Conservation (phyloP, 1,139 yeast species). For the Candida sp. region DNA sequence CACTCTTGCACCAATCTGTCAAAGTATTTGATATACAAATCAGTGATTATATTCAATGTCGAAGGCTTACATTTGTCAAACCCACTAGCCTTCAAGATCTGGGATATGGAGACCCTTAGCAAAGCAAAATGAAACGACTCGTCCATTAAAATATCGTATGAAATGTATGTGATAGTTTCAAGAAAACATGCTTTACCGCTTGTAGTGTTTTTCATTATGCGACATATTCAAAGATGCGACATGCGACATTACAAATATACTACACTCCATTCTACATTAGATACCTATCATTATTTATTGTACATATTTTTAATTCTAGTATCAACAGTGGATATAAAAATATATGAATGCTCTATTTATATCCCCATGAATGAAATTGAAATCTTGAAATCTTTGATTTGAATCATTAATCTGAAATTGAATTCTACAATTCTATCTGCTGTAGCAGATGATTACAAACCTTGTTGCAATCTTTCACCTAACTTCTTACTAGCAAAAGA, state of each 20-base stretch:
- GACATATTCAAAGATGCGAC: background rate
- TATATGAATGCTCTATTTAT: no score
- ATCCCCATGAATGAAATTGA: no score
- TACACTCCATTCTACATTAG: no score
- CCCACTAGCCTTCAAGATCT: constrained; percentile 65
- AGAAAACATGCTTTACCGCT: background rate
- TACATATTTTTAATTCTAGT: no score
- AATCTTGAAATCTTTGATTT: no score
- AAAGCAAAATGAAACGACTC: constrained; percentile 53
- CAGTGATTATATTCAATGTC: constrained; percentile 61
- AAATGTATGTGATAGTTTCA: background rate
- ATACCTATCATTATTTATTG: no score
- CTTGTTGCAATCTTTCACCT: constrained; percentile 85
- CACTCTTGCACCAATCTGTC: constrained; percentile 43
- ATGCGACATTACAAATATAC: background rate
- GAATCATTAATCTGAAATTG: no score
- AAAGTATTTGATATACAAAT: constrained; percentile 56
- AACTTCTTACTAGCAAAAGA: constrained; percentile 85
- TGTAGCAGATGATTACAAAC: constrained; percentile 29
- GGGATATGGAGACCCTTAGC: constrained; percentile 63
- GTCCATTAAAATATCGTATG: constrained; percentile 16
- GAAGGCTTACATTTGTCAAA: constrained; percentile 68
- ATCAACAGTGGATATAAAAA: no score
- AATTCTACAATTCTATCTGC: no score
- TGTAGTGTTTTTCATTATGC: background rate